phyloP scores from a whole-genome alignment of 2,329 filamentous ascomycete genomes.

The Calycina herbarum region DNA sequence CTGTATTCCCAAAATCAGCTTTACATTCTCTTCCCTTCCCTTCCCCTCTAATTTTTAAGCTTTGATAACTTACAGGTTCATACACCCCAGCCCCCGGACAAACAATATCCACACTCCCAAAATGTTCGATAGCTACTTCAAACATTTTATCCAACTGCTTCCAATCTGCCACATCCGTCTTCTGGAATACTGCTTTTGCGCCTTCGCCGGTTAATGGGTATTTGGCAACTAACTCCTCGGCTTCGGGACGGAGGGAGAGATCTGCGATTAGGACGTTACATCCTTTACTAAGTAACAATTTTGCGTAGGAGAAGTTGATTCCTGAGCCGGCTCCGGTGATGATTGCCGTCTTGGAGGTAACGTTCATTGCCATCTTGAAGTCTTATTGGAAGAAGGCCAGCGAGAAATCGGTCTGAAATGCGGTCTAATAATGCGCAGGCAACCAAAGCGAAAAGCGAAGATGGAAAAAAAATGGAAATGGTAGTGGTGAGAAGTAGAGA shows the following conservation, averaged over 20 bases:
- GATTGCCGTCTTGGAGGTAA: conserved; percentile 50
- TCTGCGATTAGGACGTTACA: conserved; percentile 51
- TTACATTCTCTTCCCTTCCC: neutral
- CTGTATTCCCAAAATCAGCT: conserved; percentile 31
- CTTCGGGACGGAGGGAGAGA: conserved; percentile 45
- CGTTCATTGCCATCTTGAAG: conserved; percentile 38
- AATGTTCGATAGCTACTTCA: conserved; percentile 37
- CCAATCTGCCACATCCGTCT: conserved; percentile 49
- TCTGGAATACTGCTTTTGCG: conserved; percentile 42
- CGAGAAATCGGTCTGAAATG: no score
- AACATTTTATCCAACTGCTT: conserved; percentile 41
- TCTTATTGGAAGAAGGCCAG: no score
- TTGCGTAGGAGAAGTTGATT: conserved; percentile 48
- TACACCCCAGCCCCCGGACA: conserved; percentile 50
- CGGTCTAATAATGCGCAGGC: no score
- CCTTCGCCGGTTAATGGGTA: conserved; percentile 21
- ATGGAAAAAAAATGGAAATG: no score
- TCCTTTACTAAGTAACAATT: conserved; percentile 42
- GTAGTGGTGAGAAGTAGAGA: no score
- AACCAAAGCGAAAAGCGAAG: no score
- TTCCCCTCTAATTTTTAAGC: no score
- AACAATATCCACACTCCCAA: conserved; percentile 41
- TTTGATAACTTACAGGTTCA: no score
- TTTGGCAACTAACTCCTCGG: conserved; percentile 36
- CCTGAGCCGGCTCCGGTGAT: conserved; percentile 56